A percentile compares a stretch with the other conserved stretches of the same genome.
These are phyloP conservation scores for Polytrichum formosum DNA, from an alignment of 225 moss, liverwort and hornwort species.

Conservation along the genomic window DNA sequence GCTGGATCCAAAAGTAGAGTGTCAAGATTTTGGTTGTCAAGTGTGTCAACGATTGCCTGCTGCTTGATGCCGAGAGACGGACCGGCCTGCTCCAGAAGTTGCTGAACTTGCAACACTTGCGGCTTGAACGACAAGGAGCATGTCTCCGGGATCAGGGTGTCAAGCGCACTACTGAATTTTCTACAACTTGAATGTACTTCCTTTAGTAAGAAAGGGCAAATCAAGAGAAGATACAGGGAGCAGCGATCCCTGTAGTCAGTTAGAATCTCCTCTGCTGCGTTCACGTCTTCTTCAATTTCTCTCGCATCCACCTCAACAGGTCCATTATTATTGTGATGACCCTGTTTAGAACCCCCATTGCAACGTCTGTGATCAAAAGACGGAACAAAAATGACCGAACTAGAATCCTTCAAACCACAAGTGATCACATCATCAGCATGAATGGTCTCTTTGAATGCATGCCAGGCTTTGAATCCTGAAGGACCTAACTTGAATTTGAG, in stretches of 20 bases:
- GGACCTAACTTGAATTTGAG: too few relatives aligned
- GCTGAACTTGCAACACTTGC: constrained; percentile 40
- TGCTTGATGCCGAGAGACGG: constrained; percentile 42
- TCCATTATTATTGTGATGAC: neutral
- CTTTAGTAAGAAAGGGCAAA: constrained; percentile 1
- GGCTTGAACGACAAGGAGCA: constrained; percentile 27
- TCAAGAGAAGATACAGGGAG: constrained; percentile 12
- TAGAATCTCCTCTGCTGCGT: constrained; percentile 12
- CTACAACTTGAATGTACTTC: constrained; percentile 24
- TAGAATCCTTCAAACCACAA: too few relatives aligned
- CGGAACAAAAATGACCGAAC: neutral
- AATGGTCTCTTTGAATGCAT: too few relatives aligned
- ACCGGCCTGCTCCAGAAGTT: constrained; percentile 26
- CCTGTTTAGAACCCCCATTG: neutral
- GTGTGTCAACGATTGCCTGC: constrained; percentile 39
- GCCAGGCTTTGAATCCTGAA: too few relatives aligned
- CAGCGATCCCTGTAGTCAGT: constrained; percentile 3
- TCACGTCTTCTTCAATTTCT: constrained; percentile 14
- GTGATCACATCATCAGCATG: too few relatives aligned
- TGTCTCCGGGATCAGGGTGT: constrained; percentile 18
- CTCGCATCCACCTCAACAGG: constrained; percentile 2
- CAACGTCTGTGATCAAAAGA: neutral
- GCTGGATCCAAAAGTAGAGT: constrained; percentile 27
- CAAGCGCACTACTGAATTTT: constrained; percentile 25
- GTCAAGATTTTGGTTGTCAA: constrained; percentile 48